A percentile compares a stretch with the other conserved stretches of the same genome.
Evolutionary conservation across 108 stramenopile species (phyloP).

Genomic region (Skeletonema menzelii): DNA sequence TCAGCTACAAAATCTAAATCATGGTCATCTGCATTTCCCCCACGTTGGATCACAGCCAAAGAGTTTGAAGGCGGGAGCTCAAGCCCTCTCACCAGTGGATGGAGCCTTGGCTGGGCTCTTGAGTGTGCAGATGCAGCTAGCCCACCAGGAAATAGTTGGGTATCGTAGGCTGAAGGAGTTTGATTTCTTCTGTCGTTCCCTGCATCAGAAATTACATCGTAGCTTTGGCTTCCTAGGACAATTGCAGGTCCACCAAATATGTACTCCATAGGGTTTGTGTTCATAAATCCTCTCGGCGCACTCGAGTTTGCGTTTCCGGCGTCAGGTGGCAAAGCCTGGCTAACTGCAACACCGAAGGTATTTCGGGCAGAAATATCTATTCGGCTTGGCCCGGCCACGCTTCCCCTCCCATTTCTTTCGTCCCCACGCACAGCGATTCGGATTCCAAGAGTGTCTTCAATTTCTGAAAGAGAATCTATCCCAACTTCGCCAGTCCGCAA

Average conservation of each 20-base stretch:
- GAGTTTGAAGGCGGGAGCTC: conserved; percentile 74
- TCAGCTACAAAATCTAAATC: neutral
- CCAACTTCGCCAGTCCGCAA: conserved; percentile 63
- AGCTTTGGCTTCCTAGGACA: conserved; percentile 63
- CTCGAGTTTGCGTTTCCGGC: neutral
- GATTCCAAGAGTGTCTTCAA: conserved; percentile 76
- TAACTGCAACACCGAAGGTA: conserved; percentile 4
- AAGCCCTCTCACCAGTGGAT: conserved; percentile 67
- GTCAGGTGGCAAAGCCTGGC: neutral
- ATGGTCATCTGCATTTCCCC: neutral
- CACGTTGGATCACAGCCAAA: conserved; percentile 45
- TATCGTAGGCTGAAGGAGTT: conserved; percentile 44
- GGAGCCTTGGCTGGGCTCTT: conserved; percentile 43
- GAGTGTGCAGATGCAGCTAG: conserved; percentile 68
- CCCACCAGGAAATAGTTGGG: conserved; percentile 80
- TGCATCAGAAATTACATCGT: conserved; percentile 33
- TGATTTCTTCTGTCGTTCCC: conserved; percentile 15
- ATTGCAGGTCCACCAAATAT: conserved; percentile 70
- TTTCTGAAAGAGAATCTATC: conserved; percentile 55
- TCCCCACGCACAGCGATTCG: conserved; percentile 50
- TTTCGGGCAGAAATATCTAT: neutral
- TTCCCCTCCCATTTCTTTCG: conserved; percentile 9
- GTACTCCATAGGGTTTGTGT: conserved; percentile 69
- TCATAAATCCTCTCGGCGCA: neutral
- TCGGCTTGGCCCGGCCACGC: conserved; percentile 19